Conservation (phyloP, 306 rosid species). For the Cicer judaicum region DNA sequence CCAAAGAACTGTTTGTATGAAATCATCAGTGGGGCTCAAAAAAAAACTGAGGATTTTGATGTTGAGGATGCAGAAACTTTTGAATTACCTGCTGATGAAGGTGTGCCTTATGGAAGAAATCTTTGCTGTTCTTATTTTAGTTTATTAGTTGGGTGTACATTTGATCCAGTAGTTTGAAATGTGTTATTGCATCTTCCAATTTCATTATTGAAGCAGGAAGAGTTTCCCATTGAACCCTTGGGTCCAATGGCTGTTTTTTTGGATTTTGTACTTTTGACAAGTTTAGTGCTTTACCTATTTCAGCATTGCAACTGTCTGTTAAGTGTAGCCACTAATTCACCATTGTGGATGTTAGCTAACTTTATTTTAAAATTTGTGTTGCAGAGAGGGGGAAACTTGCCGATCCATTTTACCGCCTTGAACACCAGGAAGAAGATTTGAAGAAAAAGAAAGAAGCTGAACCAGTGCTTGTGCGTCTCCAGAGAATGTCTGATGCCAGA, state of each 20-base stretch:
- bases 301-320: background rate
- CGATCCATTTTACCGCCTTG: slow-evolving; percentile 95
- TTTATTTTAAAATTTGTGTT: background rate
- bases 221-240: slow-evolving; percentile 12
- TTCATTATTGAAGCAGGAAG: slow-evolving; percentile 11
- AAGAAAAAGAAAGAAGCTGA: slow-evolving; percentile 90
- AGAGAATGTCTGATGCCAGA: slow-evolving; percentile 74
- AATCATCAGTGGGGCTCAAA: slow-evolving; percentile 79
- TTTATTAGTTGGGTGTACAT: background rate
- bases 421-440: slow-evolving; percentile 89
- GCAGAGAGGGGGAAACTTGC: slow-evolving; percentile 84
- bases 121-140: background rate
- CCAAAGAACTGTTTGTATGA: slow-evolving; percentile 84
- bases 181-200: slow-evolving; percentile 9
- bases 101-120: slow-evolving; percentile 41
- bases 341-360: slow-evolving; percentile 13
- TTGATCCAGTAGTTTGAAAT: background rate
- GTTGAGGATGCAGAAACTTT: slow-evolving; percentile 89
- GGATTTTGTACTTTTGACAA: background rate
- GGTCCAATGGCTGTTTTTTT: slow-evolving; percentile 5
- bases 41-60: slow-evolving; percentile 77
- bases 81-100: slow-evolving; percentile 88
- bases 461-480: slow-evolving; percentile 82
- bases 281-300: background rate
- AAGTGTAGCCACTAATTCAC: slow-evolving; percentile 9